Conservation (phyloP, 495 filamentous ascomycete species). For the Neurospora africana region DNA sequence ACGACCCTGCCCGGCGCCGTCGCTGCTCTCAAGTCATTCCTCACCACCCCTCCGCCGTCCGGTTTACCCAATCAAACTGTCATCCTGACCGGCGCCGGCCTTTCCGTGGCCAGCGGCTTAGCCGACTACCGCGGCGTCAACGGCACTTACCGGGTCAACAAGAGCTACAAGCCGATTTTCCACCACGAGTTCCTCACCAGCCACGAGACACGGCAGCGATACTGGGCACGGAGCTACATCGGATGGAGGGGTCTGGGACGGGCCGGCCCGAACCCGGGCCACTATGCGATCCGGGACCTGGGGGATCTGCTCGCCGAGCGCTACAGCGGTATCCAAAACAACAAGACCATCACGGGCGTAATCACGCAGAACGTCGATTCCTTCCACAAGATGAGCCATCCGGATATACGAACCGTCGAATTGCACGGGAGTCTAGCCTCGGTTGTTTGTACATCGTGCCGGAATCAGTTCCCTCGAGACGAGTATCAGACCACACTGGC, state of each 20-base stretch:
- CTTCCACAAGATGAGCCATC: conserved; percentile 73
- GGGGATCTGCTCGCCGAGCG: conserved; percentile 35
- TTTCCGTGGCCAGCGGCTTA: conserved; percentile 86
- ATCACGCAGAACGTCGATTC: conserved; percentile 97
- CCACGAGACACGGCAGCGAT: conserved; percentile 85
- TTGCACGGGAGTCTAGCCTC: conserved; percentile 83
- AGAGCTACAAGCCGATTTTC: conserved; percentile 82
- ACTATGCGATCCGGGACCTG: conserved; percentile 63
- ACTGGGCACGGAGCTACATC: conserved; percentile 92
- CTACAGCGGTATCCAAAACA: background rate
- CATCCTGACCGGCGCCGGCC: conserved; percentile 84
- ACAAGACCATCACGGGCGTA: conserved; percentile 59
- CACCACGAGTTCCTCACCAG: conserved; percentile 73
- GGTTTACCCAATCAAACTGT: conserved; percentile 42
- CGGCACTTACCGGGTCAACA: conserved; percentile 87
- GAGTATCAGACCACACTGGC: conserved; percentile 69
- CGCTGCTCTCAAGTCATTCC: conserved; percentile 63
- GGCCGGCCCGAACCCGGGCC: conserved; percentile 69
- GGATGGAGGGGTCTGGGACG: conserved; percentile 76
- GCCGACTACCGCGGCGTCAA: conserved; percentile 86
- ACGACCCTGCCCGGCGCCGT: conserved; percentile 61
- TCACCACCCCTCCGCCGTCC: conserved; percentile 43
- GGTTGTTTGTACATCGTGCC: conserved; percentile 72
- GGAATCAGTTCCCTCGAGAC: conserved; percentile 52
- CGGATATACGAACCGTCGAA: conserved; percentile 64